These are phyloP conservation scores for Chaetomiaceae sp. DNA, from an alignment of 2,329 filamentous ascomycete genomes.

Conservation along the genomic window DNA sequence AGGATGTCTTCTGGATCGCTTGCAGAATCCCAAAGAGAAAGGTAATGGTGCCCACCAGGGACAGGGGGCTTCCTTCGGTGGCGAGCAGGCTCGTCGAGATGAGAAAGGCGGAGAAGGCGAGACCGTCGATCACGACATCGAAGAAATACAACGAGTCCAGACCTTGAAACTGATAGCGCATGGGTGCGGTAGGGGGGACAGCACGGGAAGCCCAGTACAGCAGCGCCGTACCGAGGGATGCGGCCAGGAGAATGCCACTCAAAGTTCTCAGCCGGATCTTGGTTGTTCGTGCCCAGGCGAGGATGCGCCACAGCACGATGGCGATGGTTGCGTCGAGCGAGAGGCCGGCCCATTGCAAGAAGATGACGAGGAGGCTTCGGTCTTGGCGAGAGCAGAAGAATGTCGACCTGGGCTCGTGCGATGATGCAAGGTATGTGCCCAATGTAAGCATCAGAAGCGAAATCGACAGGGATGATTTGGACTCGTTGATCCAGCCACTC, in stretches of 20 bases:
- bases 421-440: slow-evolving; percentile 40
- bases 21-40: slow-evolving; percentile 40
- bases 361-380: slow-evolving; percentile 33
- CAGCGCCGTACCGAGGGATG: slow-evolving; percentile 37
- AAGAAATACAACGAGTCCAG: slow-evolving; percentile 46
- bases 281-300: slow-evolving; percentile 48
- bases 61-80: slow-evolving; percentile 43
- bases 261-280: slow-evolving; percentile 44
- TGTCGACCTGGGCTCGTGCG: slow-evolving; percentile 42
- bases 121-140: slow-evolving; percentile 46
- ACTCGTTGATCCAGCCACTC: slow-evolving; percentile 42
- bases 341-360: slow-evolving; percentile 44
- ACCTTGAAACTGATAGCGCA: slow-evolving; percentile 28
- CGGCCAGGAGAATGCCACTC: slow-evolving; percentile 39
- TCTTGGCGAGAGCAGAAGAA: slow-evolving; percentile 49
- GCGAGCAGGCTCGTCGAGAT: slow-evolving; percentile 44
- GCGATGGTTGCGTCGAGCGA: slow-evolving; percentile 44
- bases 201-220: slow-evolving; percentile 36
- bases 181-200: slow-evolving; percentile 23
- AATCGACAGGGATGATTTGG: slow-evolving; percentile 36
- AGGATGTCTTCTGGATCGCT: slow-evolving; percentile 34
- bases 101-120: slow-evolving; percentile 42
- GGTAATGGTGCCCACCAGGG: slow-evolving; percentile 40
- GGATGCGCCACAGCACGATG: slow-evolving; percentile 47
- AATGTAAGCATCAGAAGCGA: slow-evolving; percentile 39